These are phyloP conservation scores for Russula griseocarnosa DNA, from an alignment of 768 basidiomycete genomes.

Conservation along the genomic window DNA sequence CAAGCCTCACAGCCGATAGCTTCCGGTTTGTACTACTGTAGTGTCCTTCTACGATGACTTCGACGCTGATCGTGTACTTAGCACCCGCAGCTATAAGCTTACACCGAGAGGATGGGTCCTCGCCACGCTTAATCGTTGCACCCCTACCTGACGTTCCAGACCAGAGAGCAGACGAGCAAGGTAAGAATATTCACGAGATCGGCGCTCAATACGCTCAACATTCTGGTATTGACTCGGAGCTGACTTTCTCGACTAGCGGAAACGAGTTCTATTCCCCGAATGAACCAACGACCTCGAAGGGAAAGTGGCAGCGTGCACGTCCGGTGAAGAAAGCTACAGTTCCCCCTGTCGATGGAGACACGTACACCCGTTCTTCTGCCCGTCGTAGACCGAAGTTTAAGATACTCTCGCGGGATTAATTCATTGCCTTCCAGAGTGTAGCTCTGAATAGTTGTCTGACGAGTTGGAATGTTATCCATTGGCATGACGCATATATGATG, in stretches of 20 bases:
- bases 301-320: too few species aligned
- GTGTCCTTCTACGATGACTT: neutral
- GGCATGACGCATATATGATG: too few species aligned
- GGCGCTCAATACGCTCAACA: neutral
- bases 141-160: neutral
- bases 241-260: neutral
- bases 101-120: neutral
- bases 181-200: neutral
- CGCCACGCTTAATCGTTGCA: neutral
- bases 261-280: neutral
- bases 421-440: too few species aligned
- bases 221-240: neutral
- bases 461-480: too few species aligned
- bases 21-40: neutral
- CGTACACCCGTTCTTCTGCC: neutral
- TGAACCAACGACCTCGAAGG: neutral
- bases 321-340: neutral
- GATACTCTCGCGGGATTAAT: too few species aligned
- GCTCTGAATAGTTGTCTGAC: too few species aligned
- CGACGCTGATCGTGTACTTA: neutral
- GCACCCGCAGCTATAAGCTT: neutral
- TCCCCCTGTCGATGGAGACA: too few species aligned
- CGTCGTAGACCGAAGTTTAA: neutral
- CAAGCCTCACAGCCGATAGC: neutral
- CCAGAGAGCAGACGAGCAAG: neutral